Conservation (phyloP, 495 filamentous ascomycete genomes). For the Penicillium riverlandense region DNA sequence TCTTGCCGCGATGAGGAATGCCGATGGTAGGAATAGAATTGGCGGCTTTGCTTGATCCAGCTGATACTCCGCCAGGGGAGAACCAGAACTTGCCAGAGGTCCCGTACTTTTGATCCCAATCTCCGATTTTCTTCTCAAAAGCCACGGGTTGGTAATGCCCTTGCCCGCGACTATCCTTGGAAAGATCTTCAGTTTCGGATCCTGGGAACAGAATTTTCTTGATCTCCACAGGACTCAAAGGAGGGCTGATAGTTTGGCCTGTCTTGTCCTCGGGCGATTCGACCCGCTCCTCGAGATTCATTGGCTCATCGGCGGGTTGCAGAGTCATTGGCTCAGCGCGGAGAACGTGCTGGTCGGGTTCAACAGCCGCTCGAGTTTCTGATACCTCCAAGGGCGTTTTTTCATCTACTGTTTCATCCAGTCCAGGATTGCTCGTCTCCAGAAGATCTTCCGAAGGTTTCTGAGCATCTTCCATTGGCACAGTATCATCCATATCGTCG, state of each 20-base stretch:
- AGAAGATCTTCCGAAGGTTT: slow-evolving; percentile 8
- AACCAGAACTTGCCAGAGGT: slow-evolving; percentile 45
- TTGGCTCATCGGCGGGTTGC: slow-evolving; percentile 3
- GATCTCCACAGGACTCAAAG: slow-evolving; percentile 42
- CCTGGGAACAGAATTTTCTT: slow-evolving; percentile 40
- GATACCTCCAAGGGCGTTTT: not conserved
- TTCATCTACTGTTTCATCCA: slow-evolving; percentile 1
- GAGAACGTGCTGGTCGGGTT: not conserved
- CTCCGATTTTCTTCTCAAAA: slow-evolving; percentile 37
- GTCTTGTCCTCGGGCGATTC: slow-evolving; percentile 13
- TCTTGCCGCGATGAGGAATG: slow-evolving; percentile 22
- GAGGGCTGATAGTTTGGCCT: slow-evolving; percentile 38
- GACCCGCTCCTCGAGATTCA: not conserved
- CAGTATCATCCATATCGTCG: slow-evolving; percentile 19
- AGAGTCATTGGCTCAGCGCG: not conserved
- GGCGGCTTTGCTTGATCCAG: slow-evolving; percentile 1
- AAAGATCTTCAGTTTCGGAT: slow-evolving; percentile 1
- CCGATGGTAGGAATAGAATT: slow-evolving; percentile 37
- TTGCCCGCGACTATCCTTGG: slow-evolving; percentile 10
- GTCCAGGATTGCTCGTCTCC: slow-evolving; percentile 5
- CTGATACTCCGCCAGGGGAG: slow-evolving; percentile 6
- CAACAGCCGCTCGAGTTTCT: not conserved
- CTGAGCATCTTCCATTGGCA: slow-evolving; percentile 2
- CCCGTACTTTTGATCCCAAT: slow-evolving; percentile 46
- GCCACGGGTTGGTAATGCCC: slow-evolving; percentile 42